A percentile compares a stretch with the other conserved stretches of the same genome.
Evolutionary conservation across 2,329 filamentous ascomycete species (phyloP).

Genomic region (Alternaria sp.): DNA sequence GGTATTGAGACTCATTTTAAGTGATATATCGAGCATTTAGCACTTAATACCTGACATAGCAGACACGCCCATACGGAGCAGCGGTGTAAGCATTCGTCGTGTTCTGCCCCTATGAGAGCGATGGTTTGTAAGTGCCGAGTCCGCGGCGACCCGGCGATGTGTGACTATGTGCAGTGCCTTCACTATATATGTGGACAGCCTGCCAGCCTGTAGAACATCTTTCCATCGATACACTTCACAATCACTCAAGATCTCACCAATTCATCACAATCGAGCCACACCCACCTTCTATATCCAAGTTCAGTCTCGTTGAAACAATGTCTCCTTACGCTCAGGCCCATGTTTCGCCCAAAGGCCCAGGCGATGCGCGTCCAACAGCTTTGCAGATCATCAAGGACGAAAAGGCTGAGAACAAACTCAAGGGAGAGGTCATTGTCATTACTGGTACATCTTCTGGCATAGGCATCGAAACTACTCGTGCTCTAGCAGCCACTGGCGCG

Average conservation of each 20-base stretch:
- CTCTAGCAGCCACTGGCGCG: conserved; percentile 56
- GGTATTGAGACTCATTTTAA: too few relatives aligned
- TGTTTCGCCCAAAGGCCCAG: conserved; percentile 43
- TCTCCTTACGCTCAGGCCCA: conserved; percentile 9
- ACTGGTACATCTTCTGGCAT: conserved; percentile 43
- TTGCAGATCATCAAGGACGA: conserved; percentile 54
- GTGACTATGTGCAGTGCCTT: too few relatives aligned
- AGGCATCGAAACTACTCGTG: conserved; percentile 43
- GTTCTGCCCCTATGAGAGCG: not conserved
- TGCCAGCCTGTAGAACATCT: too few relatives aligned
- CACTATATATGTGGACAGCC: too few relatives aligned
- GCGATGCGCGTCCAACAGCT: conserved; percentile 55
- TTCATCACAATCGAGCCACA: too few relatives aligned
- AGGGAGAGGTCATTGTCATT: conserved; percentile 39
- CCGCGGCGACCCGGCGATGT: too few relatives aligned
- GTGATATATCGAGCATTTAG: not conserved
- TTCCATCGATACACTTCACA: too few relatives aligned
- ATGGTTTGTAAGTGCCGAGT: not conserved
- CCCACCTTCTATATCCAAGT: too few relatives aligned
- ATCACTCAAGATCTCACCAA: not conserved
- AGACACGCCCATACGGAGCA: too few relatives aligned
- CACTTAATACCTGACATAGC: not conserved
- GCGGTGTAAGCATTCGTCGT: not conserved
- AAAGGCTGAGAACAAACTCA: conserved; percentile 42
- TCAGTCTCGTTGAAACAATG: not conserved